Percentiles rank a stretch among this genome's conserved stretches.
Conservation (phyloP, 805 yeast genomes). For the Zygosaccharomyces pseudorouxii region DNA sequence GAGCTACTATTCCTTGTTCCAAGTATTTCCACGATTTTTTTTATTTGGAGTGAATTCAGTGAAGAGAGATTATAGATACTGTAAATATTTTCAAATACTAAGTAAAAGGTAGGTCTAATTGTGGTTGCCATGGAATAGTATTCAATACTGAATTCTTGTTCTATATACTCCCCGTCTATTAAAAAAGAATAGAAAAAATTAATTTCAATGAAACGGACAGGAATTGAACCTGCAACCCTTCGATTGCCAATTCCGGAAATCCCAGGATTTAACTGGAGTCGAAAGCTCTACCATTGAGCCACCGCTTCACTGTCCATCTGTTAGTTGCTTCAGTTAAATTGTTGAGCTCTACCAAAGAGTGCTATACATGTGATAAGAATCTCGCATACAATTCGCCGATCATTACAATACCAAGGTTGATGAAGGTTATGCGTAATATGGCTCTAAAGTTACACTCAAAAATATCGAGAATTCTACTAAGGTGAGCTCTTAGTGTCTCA, state of each 20-base stretch:
- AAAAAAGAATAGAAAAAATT: conserved; percentile 29
- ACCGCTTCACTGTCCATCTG: conserved; percentile 40
- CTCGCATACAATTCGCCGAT: too few species aligned
- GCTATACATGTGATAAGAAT: not conserved
- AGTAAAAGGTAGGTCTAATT: too few species aligned
- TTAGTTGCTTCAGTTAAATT: not conserved
- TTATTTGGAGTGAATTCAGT: conserved; percentile 37
- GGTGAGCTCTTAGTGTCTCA: not conserved
- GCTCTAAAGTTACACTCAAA: not conserved
- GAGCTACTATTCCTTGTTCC: conserved; percentile 78
- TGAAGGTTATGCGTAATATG: too few species aligned
- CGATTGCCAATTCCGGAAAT: conserved; percentile 38
- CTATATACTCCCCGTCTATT: too few species aligned
- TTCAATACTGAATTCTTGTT: too few species aligned
- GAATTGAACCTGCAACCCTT: conserved; percentile 68
- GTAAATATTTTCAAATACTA: not conserved
- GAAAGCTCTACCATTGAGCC: conserved; percentile 61
- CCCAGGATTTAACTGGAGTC: conserved; percentile 42
- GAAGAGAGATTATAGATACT: not conserved
- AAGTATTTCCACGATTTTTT: conserved; percentile 71
- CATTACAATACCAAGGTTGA: too few species aligned
- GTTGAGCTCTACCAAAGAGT: not conserved
- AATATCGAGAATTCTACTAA: not conserved
- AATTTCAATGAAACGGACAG: conserved; percentile 51
- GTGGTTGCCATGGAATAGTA: too few species aligned